Percentiles rank a stretch among this genome's conserved stretches.
Evolutionary conservation across 2,329 filamentous ascomycete genomes (phyloP).

Genomic region (Claviceps africana): DNA sequence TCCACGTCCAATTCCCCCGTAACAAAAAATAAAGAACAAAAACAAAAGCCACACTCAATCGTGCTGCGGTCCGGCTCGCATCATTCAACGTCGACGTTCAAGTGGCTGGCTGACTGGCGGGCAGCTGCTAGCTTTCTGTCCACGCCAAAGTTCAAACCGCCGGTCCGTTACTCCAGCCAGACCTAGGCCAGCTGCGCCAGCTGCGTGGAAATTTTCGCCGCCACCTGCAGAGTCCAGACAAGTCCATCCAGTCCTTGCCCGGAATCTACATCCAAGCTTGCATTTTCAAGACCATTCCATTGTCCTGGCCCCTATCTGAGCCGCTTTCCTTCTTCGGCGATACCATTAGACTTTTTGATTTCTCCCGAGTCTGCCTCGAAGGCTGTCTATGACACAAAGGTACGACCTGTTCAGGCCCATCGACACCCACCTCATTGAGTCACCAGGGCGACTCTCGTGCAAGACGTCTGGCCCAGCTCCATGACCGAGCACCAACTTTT

Average conservation of each 20-base stretch:
- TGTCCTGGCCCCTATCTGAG: background rate
- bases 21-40: too few relatives aligned
- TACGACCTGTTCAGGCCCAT: too few relatives aligned
- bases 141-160: background rate
- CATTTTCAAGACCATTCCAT: background rate
- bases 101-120: too few relatives aligned
- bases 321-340: background rate
- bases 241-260: background rate
- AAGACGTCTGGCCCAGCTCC: background rate
- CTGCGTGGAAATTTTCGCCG: conserved; percentile 5
- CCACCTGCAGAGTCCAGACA: background rate
- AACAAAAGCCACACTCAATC: too few relatives aligned
- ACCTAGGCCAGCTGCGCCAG: background rate
- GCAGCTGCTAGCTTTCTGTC: too few relatives aligned
- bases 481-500: background rate
- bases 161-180: background rate
- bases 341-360: background rate
- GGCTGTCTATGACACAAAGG: background rate
- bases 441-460: background rate
- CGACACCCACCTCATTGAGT: background rate
- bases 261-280: background rate
- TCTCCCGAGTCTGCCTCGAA: background rate
- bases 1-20: too few relatives aligned
- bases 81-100: too few relatives aligned
- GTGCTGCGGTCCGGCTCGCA: too few relatives aligned